Base-by-base conservation (phyloP, 2,329 filamentous ascomycete genomes). In the Geosmithia morbida region DNA sequence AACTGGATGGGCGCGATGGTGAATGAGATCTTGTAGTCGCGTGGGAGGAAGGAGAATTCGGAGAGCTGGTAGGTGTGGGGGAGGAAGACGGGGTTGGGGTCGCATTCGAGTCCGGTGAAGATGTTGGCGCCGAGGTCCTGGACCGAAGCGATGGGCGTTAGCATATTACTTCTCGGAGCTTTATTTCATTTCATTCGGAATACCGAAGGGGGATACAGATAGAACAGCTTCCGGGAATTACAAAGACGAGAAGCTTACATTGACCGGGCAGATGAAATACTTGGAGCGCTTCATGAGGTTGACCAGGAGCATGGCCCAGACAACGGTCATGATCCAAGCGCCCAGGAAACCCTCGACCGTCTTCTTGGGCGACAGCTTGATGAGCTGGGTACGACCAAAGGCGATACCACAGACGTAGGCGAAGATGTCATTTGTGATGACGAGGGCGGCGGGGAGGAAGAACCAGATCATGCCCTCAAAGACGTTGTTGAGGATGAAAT, bases 391-490 rank as follows among this genome's bases (percentile, higher is more conserved):
- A 48, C 88, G 81, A 46, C 92, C 92, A 64, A 98, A 95, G 19
- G 89, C 90, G 60, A 98, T 97, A 51, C 92, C 92, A 64, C 89
- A 96, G 51, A 98, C 81, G 63, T 98, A 98, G 57, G 92, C 92
- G 59, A 94, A 97, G 53, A 98, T 98, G 62, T 98, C 92, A 65
- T 98, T 98, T 53, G 87, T 96, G 61, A 98, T 95, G 63, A 98
- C 92, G 56, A 98, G 77, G 47, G 87, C 83, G 7, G 87, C 89
- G 7, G 92, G 92, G 43, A 98, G 69, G 75, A 97, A 96, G 74
- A 98, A 97, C 92, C 92, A 98, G 63, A 98, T 94, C 85, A 98
- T 88, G 69, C 92, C 92, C 69, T 98, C 92, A 57, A 98, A 94
- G 54, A 98, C 85, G 66, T 98, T 98, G 75, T 98, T 98, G 87